Base-by-base conservation (phyloP, 169 alveolate species). In the Plasmodium inui region DNA sequence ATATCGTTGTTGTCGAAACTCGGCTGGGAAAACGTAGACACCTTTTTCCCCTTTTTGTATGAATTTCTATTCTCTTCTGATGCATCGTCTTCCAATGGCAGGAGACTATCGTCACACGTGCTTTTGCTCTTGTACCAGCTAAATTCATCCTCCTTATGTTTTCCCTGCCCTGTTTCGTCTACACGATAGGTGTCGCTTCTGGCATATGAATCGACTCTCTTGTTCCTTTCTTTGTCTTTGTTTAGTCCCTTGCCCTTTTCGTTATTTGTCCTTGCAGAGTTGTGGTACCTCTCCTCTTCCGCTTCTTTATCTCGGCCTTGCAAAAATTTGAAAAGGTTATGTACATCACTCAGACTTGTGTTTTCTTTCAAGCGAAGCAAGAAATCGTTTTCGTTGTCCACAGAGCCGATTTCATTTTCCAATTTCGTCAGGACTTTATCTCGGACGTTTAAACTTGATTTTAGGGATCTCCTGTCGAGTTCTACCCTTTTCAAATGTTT, bases 401-500 rank as follows among this genome's bases (percentile, higher is more conserved):
- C 88, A 9, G 85, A 91, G 22, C 92, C 80, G 30, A 91, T 82
- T 71, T 91, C 95, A 22, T 82, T 91, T 91, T 91, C 95, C 61
- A 91, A 28, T 71, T 91, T 91, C 39, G 55, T 55, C 84, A 91
- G 39, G 26, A 91, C 95, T 50, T 82, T 91, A 91, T 91, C 92
- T 44, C 95, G 30, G 8, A 82, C 95, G 57, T 70, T 50, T 34
- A 91, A 72, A 91, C 72, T 82, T 44, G 84, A 57, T 72, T 91
- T 91, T 81, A 91, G 26, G n/a, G 83, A 72, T 41, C 95, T 91
- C 67, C 83, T 91, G 46, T 91, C 95, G 2, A 12, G 28, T 91
- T 91, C 95, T 28, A 82, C 84, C 74, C 74, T 91, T 70, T 91
- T 91, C 53, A 91, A 71, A 82, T 91, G 95, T 70, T 91, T 91